Base-by-base conservation (phyloP, 345 rosid genomes). In the Litchi chinensis region DNA sequence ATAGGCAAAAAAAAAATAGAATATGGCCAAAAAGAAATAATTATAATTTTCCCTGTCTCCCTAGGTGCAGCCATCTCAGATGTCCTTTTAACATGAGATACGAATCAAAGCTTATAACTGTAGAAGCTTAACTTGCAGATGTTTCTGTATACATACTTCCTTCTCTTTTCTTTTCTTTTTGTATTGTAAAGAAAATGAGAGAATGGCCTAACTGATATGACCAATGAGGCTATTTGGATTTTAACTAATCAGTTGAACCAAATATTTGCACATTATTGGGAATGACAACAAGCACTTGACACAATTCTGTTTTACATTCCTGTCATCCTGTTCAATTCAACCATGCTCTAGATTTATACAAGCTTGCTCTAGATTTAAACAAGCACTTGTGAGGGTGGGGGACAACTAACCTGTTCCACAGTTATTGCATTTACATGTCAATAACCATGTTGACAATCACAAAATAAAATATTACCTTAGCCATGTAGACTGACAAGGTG, bases 61-160 rank as follows among this genome's bases (percentile, higher is more conserved):
- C 18, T 8, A 44, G 22, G 71, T 50, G 62, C 2, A 70, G 77
- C 57, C 71, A 70, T 64, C 32, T 70, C 62, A 76, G 37, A 65
- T 37, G 69, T 67, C 76, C 74, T 41, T 12, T 44, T 32, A 50
- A 56, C 73, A 46, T 65, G 71, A 57, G 28, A 65, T 44, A 44
- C 24, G 28, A 28, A 24, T 56, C 63, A 13, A 56, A 21, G 11
- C 67, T 73, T 50, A 22, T n/a, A n/a, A n/a, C n/a, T n/a, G n/a
- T n/a, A n/a, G n/a, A n/a, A n/a, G n/a, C n/a, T n/a, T n/a, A n/a
- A n/a, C n/a, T n/a, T n/a, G n/a, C n/a, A n/a, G n/a, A n/a, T 71
- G 64, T 54, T 52, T 50, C 37, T 2, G 37, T 50, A 50, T 50
- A n/a, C n/a, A n/a, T n/a, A 19, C 46, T n/a, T 69, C 24, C 41